Conservation (phyloP, 2,329 filamentous ascomycete species). For the Ascochyta koolunga region DNA sequence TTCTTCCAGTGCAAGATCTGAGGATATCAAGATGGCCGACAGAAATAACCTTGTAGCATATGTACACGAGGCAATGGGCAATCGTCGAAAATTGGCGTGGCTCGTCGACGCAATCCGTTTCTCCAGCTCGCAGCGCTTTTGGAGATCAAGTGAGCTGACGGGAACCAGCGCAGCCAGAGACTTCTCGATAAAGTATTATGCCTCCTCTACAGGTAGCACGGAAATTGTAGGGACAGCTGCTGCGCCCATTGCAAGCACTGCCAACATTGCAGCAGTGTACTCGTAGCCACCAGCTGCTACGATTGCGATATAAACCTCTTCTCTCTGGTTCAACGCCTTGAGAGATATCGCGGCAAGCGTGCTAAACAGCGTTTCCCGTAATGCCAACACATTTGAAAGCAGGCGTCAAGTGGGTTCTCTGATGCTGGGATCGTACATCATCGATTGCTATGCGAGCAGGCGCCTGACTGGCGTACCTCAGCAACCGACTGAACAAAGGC, state of each 20-base stretch:
- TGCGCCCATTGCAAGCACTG: conserved; percentile 55
- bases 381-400: conserved; percentile 52
- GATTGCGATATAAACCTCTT: conserved; percentile 54
- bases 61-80: conserved; percentile 47
- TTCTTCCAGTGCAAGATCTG: conserved; percentile 49
- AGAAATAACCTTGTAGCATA: conserved; percentile 38
- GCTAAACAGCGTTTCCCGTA: conserved; percentile 48
- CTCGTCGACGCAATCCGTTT: conserved; percentile 32
- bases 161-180: conserved; percentile 49
- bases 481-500: conserved; percentile 50
- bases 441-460: conserved; percentile 48
- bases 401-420: conserved; percentile 52
- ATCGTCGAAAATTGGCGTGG: conserved; percentile 43
- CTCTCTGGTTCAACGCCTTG: conserved; percentile 37
- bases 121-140: conserved; percentile 35
- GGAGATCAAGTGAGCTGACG: conserved; percentile 44
- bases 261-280: conserved; percentile 56
- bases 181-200: conserved; percentile 53
- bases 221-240: conserved; percentile 55
- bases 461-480: conserved; percentile 47
- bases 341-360: conserved; percentile 35
- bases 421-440: conserved; percentile 46
- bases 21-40: conserved; percentile 49
- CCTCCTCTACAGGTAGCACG: conserved; percentile 52
- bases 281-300: conserved; percentile 56